phyloP scores from a whole-genome alignment of 306 rosid species.

The Cotoneaster glaucophyllus region DNA sequence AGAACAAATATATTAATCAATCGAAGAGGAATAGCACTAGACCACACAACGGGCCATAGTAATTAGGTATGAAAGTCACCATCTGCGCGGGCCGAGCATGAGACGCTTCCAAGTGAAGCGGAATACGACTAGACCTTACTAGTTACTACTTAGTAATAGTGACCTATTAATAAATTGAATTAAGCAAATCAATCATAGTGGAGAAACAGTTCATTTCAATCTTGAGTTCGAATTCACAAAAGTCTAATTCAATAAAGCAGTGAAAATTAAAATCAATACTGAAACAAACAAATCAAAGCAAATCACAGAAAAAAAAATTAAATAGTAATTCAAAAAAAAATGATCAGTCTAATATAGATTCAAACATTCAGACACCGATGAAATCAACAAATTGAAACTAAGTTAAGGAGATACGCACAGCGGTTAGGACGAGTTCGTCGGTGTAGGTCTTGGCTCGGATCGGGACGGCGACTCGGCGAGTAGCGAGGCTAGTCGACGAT shows the following conservation, averaged over 20 bases:
- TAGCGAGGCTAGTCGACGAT: slow-evolving; percentile 42
- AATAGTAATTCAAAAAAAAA: not conserved
- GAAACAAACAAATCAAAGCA: not conserved
- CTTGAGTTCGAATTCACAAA: not conserved
- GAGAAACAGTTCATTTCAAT: not conserved
- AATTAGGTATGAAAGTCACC: too few relatives aligned
- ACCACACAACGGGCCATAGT: not conserved
- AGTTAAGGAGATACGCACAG: slow-evolving; percentile 42
- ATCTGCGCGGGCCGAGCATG: too few relatives aligned
- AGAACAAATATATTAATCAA: not conserved
- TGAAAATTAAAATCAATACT: not conserved
- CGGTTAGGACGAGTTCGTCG: slow-evolving; percentile 82
- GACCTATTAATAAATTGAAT: not conserved
- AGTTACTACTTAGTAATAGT: too few relatives aligned
- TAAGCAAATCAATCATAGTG: not conserved
- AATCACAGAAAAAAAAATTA: not conserved
- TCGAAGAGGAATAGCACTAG: not conserved
- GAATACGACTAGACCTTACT: too few relatives aligned
- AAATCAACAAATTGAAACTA: not conserved
- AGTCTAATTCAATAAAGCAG: not conserved
- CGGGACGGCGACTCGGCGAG: slow-evolving; percentile 55
- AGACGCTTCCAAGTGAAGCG: too few relatives aligned
- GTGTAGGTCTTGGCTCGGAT: slow-evolving; percentile 83
- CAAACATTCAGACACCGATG: not conserved
- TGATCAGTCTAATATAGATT: not conserved